Evolutionary conservation across 257 asterid species (phyloP).

Genomic region (Solanum rostratum): DNA sequence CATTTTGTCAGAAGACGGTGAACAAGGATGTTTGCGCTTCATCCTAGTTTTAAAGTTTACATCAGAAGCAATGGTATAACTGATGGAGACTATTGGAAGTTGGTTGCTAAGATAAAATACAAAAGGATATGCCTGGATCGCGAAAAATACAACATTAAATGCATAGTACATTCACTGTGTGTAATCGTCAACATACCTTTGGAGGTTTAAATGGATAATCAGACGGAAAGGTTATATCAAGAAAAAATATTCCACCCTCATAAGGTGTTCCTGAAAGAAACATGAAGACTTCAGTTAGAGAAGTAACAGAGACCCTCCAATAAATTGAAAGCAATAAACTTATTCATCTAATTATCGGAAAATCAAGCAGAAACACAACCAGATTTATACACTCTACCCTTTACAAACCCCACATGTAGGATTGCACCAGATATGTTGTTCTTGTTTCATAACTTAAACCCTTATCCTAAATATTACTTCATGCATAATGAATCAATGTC

Average conservation of each 20-base stretch:
- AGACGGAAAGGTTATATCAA: conserved; percentile 73
- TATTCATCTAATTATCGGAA: background rate
- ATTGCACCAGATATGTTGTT: background rate
- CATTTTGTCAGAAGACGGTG: background rate
- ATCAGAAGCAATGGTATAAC: background rate
- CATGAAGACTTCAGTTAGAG: background rate
- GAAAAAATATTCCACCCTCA: conserved; percentile 77
- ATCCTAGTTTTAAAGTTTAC: background rate
- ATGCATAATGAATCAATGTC: background rate
- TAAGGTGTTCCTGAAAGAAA: conserved; percentile 81
- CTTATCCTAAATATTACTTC: background rate
- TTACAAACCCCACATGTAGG: background rate
- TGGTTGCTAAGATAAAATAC: background rate
- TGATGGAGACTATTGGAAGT: background rate
- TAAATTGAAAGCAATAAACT: background rate
- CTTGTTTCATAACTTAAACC: background rate
- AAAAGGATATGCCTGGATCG: background rate
- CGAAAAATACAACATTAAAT: background rate
- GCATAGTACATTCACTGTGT: background rate
- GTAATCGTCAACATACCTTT: conserved; percentile 39
- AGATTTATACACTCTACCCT: background rate
- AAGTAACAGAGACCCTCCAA: background rate
- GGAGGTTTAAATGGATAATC: conserved; percentile 93
- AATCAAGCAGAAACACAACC: background rate
- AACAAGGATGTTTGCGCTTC: background rate